Conservation (phyloP, 495 filamentous ascomycete species). For the Ascodesmis nigricans region DNA sequence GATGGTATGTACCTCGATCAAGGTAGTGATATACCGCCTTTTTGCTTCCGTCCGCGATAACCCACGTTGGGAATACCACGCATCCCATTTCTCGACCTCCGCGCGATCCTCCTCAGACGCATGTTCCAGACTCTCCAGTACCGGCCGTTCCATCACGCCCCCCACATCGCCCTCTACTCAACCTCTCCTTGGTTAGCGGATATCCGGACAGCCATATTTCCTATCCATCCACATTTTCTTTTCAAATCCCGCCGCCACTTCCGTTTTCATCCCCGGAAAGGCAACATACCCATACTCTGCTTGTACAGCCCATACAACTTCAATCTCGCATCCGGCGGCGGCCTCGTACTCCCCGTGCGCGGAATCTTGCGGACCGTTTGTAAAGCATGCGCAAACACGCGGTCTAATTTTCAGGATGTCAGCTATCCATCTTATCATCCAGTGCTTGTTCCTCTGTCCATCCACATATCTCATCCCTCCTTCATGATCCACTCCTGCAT, state of each 20-base stretch:
- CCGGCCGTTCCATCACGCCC: constrained; percentile 68
- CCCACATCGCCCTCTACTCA: constrained; percentile 67
- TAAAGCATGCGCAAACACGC: constrained; percentile 95
- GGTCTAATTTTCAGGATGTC: constrained; percentile 50
- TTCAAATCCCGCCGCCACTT: constrained; percentile 2
- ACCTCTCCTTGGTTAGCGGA: too few species aligned
- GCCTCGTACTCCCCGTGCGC: constrained; percentile 70
- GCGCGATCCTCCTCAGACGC: constrained; percentile 27
- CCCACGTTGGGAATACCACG: constrained; percentile 71
- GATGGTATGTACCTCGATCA: constrained; percentile 40
- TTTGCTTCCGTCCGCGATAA: constrained; percentile 80
- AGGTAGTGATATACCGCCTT: constrained; percentile 69
- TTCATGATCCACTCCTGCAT: too few species aligned
- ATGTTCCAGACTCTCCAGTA: constrained; percentile 28
- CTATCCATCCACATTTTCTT: too few species aligned
- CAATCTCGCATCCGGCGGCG: constrained; percentile 63
- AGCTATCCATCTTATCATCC: too few species aligned
- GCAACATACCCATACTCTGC: constrained; percentile 60
- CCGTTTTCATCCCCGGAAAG: constrained; percentile 1
- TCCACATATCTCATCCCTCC: too few species aligned
- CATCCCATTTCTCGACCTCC: constrained; percentile 55
- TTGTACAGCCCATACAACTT: constrained; percentile 95
- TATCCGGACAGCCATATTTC: too few species aligned
- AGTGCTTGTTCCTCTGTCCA: too few species aligned
- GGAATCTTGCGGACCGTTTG: constrained; percentile 96